A percentile compares a stretch with the other conserved stretches of the same genome.
phyloP scores from a whole-genome alignment of 2,329 filamentous ascomycete species.

The Lachnellula subtilissima region DNA sequence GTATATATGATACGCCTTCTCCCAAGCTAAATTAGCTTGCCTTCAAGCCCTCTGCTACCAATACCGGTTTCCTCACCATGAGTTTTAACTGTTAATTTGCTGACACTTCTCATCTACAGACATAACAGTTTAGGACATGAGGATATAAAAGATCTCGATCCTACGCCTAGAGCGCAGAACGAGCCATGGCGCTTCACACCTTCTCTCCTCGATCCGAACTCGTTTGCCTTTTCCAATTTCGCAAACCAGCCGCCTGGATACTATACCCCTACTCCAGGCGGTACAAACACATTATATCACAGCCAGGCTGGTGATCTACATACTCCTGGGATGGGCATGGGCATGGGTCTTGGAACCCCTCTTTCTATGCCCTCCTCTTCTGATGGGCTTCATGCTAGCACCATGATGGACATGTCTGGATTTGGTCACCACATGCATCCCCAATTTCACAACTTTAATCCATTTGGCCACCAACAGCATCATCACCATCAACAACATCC shows the following conservation, averaged over 20 bases:
- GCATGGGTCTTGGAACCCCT: constrained; percentile 54
- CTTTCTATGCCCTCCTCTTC: constrained; percentile 72
- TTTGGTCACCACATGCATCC: constrained; percentile 54
- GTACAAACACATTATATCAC: constrained; percentile 75
- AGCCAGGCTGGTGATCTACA: constrained; percentile 81
- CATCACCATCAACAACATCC: constrained; percentile 35
- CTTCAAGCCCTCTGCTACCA: background rate
- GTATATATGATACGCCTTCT: constrained; percentile 16
- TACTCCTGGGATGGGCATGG: constrained; percentile 75
- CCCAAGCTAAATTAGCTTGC: background rate
- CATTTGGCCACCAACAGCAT: constrained; percentile 56
- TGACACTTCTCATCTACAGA: constrained; percentile 16
- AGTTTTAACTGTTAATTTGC: background rate
- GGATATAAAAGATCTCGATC: constrained; percentile 68
- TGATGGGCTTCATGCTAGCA: constrained; percentile 55
- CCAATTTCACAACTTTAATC: constrained; percentile 63
- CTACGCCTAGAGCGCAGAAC: constrained; percentile 72
- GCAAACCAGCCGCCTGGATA: constrained; percentile 76
- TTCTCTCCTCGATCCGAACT: constrained; percentile 80
- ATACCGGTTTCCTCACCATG: background rate
- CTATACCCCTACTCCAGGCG: constrained; percentile 83
- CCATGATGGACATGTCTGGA: constrained; percentile 59
- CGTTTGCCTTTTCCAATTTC: constrained; percentile 74
- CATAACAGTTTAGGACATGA: constrained; percentile 28
- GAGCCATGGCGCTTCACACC: constrained; percentile 87